Evolutionary conservation across 2,329 filamentous ascomycete genomes (phyloP), one percentile per base, ranked within the genome.

Genomic region (Fusarium torreyae): DNA sequence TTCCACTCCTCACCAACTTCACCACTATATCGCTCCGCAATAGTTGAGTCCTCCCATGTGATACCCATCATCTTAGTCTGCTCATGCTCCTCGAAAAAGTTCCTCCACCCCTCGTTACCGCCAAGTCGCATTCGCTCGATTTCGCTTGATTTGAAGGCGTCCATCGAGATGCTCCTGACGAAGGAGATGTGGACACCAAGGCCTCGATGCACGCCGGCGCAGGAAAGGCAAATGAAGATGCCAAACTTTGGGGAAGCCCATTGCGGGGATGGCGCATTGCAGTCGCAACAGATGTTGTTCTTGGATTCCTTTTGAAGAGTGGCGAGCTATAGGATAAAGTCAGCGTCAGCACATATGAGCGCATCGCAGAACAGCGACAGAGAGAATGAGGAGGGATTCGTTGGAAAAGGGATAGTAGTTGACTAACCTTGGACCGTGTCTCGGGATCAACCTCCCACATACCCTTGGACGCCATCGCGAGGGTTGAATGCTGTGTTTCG

Each of bases 381-480:
- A 34, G 24, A 48, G 40, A 40, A 43, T 31, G 39, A 57, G 28
- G 39, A 22, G 36, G 56, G 46, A 51, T 39, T 58, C 59, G 48
- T 53, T 48, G 36, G 39, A 56, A 60, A 49, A 53, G 53, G 53
- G 55, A 51, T 64, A 22, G 49, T 56, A 31, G 63, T 46, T 50
- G 49, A 62, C 80, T 74, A 83, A 97, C 94, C 89, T 98, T 98
- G 78, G 92, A 94, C 82, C 94, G 90, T 66, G 95, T 98, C 86
- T 98, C 95, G 49, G 96, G 96, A 82, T 99, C 96, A 72, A 99
- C 94, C 84, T 99, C 96, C 96, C 96, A 99, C 92, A 97, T 95
- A 73, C 87, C 88, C 83, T 94, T 95, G 77, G 89, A 86, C 72
- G 88, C 83, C 88, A 90, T 88, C 58, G 72, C 75, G 52, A 70